Percentiles rank a stretch among this genome's conserved stretches.
These are phyloP conservation scores for Oryza meridionalis DNA, from an alignment of 176 grass and related monocot genomes.

Conservation along the genomic window DNA sequence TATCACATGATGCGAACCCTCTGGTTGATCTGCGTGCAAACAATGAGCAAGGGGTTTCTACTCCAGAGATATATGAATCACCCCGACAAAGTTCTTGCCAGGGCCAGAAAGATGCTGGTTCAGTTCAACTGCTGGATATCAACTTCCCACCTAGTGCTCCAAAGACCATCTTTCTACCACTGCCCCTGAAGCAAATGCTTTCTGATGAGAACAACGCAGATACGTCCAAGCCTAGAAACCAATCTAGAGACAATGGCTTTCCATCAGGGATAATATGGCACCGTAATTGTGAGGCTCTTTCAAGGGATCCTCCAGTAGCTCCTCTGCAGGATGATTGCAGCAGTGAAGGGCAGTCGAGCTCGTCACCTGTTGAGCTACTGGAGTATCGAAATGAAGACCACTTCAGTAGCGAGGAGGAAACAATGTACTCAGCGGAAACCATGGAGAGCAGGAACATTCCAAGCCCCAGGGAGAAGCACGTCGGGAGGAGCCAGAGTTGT, in stretches of 20 bases:
- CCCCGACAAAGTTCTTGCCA: constrained; percentile 59
- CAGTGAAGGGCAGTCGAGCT: constrained; percentile 73
- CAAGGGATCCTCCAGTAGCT: constrained; percentile 46
- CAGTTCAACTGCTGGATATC: constrained; percentile 58
- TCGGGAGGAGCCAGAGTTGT: constrained; percentile 88
- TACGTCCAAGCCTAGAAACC: constrained; percentile 47
- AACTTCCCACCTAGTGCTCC: constrained; percentile 68
- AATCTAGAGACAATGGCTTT: constrained; percentile 51
- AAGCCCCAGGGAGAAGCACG: constrained; percentile 65
- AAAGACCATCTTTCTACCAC: constrained; percentile 80
- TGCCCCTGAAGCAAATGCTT: constrained; percentile 91
- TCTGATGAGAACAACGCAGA: constrained; percentile 69
- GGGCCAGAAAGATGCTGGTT: constrained; percentile 44
- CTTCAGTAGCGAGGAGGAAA: constrained; percentile 77
- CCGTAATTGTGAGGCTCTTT: constrained; percentile 47
- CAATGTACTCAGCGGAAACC: constrained; percentile 98
- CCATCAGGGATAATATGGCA: constrained; percentile 52
- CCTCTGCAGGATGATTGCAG: constrained; percentile 38
- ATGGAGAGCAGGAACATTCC: constrained; percentile 96
- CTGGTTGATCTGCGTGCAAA: constrained; percentile 57
- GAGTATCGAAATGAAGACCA: constrained; percentile 51
- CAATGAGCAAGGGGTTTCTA: constrained; percentile 68
- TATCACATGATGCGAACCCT: constrained; percentile 63
- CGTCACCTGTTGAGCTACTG: constrained; percentile 53
- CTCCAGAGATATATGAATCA: constrained; percentile 78